Conservation (phyloP, 352 stramenopile genomes). For the Halophytophthora batemanensis region DNA sequence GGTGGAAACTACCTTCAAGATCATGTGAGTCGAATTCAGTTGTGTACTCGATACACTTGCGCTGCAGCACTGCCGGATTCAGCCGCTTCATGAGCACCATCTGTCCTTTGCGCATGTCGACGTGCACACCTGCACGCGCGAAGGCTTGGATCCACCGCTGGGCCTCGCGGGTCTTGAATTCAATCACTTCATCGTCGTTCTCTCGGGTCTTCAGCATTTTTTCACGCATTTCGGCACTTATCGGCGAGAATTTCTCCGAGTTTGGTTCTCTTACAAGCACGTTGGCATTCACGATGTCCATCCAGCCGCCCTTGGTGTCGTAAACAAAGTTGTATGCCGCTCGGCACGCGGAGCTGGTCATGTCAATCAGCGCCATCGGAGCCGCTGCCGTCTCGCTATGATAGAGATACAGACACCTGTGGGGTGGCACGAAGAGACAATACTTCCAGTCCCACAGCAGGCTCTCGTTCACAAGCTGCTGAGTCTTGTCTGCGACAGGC, state of each 20-base stretch:
- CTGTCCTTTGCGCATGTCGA: slow-evolving; percentile 51
- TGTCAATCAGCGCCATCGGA: slow-evolving; percentile 51
- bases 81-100: slow-evolving; percentile 55
- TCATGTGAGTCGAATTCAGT: slow-evolving; percentile 58
- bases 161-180: slow-evolving; percentile 51
- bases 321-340: slow-evolving; percentile 43
- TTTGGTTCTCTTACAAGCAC: slow-evolving; percentile 31
- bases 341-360: slow-evolving; percentile 42
- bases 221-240: slow-evolving; percentile 25
- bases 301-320: slow-evolving; percentile 43
- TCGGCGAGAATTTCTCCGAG: slow-evolving; percentile 28
- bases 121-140: slow-evolving; percentile 37
- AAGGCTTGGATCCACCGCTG: slow-evolving; percentile 61
- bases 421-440: slow-evolving; percentile 48
- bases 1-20: slow-evolving; percentile 70
- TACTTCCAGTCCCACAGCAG: slow-evolving; percentile 75
- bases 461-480: slow-evolving; percentile 33
- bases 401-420: slow-evolving; percentile 64
- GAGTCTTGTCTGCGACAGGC: slow-evolving; percentile 35
- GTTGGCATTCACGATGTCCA: slow-evolving; percentile 51
- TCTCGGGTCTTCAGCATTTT: slow-evolving; percentile 35
- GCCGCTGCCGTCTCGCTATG: slow-evolving; percentile 33
- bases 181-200: slow-evolving; percentile 36
- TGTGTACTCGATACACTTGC: slow-evolving; percentile 59
- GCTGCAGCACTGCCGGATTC: slow-evolving; percentile 48